Conservation (phyloP, 2,329 filamentous ascomycete genomes). For the Penicillium sp. region DNA sequence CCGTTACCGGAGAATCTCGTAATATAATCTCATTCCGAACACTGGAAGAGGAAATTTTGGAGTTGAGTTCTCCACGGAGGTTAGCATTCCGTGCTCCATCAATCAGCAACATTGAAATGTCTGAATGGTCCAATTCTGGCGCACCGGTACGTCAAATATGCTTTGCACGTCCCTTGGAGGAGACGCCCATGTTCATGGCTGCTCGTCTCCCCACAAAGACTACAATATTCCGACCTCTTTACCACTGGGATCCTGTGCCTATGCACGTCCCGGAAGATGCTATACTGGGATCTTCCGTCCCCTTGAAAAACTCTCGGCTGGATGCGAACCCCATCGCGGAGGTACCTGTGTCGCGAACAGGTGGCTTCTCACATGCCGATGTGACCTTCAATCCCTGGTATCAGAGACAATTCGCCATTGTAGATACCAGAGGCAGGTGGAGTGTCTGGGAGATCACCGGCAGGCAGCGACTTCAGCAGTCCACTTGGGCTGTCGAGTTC, state of each 20-base stretch:
- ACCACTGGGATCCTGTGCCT: conserved; percentile 31
- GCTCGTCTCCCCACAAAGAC: conserved; percentile 49
- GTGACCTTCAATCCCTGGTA: conserved; percentile 61
- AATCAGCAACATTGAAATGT: conserved; percentile 42
- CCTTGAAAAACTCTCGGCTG: conserved; percentile 42
- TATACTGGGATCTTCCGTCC: conserved; percentile 4
- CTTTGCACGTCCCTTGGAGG: conserved; percentile 48
- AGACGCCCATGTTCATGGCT: conserved; percentile 48
- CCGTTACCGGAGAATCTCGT: conserved; percentile 45
- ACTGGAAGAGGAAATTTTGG: conserved; percentile 30
- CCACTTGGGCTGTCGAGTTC: conserved; percentile 29
- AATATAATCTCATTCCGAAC: conserved; percentile 48
- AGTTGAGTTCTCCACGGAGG: conserved; percentile 17
- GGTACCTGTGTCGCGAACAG: conserved; percentile 45
- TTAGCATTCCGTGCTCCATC: conserved; percentile 39
- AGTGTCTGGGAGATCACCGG: conserved; percentile 48
- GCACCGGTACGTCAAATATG: conserved; percentile 55
- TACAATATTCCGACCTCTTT: conserved; percentile 48
- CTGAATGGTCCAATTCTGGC: conserved; percentile 50
- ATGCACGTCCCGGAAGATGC: conserved; percentile 17
- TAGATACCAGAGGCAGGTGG: conserved; percentile 57
- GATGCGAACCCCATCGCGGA: conserved; percentile 49
- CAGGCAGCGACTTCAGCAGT: conserved; percentile 28
- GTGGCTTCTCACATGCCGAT: conserved; percentile 51
- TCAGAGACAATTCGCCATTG: conserved; percentile 54